Evolutionary conservation across 2,329 filamentous ascomycete species (phyloP).

Genomic region (Fusarium penzigii): DNA sequence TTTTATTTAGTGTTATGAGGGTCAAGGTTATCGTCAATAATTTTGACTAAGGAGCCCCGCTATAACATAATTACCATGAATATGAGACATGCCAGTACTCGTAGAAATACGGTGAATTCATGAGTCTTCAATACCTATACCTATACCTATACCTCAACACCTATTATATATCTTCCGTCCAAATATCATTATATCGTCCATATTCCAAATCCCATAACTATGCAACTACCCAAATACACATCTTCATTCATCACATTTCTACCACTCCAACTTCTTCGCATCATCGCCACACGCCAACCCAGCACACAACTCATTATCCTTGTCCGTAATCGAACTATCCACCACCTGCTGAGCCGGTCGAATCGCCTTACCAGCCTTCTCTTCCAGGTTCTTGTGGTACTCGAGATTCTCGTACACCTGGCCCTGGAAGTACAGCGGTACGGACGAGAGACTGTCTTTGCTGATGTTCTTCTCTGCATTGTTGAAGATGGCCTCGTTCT

Average conservation of each 20-base stretch:
- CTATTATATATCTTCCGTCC: too few species aligned
- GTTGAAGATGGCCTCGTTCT: constrained; percentile 10
- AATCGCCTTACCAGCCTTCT: constrained; percentile 11
- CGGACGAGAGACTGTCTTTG: not conserved
- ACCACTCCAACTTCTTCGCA: constrained; percentile 18
- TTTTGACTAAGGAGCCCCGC: too few species aligned
- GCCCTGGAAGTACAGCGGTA: constrained; percentile 14
- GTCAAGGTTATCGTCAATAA: too few species aligned
- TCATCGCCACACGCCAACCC: constrained; percentile 15
- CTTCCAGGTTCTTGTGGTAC: constrained; percentile 18
- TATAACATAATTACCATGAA: too few species aligned
- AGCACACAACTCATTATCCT: constrained; percentile 19
- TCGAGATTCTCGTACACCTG: constrained; percentile 19
- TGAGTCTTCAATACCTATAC: too few species aligned
- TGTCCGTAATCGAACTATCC: constrained; percentile 11
- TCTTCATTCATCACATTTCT: not conserved
- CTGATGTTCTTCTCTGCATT: constrained; percentile 12
- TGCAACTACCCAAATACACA: too few species aligned
- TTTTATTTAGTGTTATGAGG: too few species aligned
- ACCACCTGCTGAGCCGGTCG: constrained; percentile 20
- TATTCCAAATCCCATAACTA: too few species aligned
- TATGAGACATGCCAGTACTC: too few species aligned
- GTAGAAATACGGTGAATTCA: too few species aligned
- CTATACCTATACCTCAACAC: too few species aligned
- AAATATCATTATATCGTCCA: too few species aligned